Percentiles rank a stretch among this genome's conserved stretches.
These are phyloP conservation scores for Elongisporangium prolatum DNA, from an alignment of 352 stramenopile genomes.

Conservation along the genomic window DNA sequence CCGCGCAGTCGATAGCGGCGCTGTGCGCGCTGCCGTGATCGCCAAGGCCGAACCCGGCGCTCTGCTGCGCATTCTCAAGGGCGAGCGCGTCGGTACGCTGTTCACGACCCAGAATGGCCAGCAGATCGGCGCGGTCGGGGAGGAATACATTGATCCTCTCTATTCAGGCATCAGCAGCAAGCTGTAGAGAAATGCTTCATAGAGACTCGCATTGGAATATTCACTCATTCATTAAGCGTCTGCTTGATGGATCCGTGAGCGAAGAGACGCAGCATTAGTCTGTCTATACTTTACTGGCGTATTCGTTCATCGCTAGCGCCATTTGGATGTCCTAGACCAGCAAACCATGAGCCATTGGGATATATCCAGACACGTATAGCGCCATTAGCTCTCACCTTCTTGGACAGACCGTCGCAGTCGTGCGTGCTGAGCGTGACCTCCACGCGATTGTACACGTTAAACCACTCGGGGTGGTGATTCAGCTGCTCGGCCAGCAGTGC, in stretches of 20 bases:
- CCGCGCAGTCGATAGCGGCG: slow-evolving; percentile 65
- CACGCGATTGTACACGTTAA: slow-evolving; percentile 98
- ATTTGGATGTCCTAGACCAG: slow-evolving; percentile 48
- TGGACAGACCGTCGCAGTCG: slow-evolving; percentile 91
- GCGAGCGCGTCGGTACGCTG: slow-evolving; percentile 64
- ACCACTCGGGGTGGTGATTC: slow-evolving; percentile 98
- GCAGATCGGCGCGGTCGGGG: slow-evolving; percentile 38
- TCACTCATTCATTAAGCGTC: too few species aligned
- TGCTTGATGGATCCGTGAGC: too few species aligned
- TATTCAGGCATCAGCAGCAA: slow-evolving; percentile 58
- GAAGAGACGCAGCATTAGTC: too few species aligned
- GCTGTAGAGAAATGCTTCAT: slow-evolving; percentile 8
- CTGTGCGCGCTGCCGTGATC: slow-evolving; percentile 55
- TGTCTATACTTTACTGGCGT: slow-evolving; percentile 16
- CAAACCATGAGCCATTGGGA: neutral
- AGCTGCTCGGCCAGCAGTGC: slow-evolving; percentile 82
- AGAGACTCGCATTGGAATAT: too few species aligned
- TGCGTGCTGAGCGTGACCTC: slow-evolving; percentile 96
- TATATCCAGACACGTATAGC: neutral
- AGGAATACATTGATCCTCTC: slow-evolving; percentile 58
- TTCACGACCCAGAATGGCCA: slow-evolving; percentile 41
- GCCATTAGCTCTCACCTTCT: slow-evolving; percentile 60
- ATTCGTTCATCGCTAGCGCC: slow-evolving; percentile 74
- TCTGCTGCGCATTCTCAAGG: slow-evolving; percentile 57
- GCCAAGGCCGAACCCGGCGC: slow-evolving; percentile 57